These are phyloP conservation scores for Phaeotremella fagi DNA, from an alignment of 768 basidiomycete genomes.

Conservation along the genomic window DNA sequence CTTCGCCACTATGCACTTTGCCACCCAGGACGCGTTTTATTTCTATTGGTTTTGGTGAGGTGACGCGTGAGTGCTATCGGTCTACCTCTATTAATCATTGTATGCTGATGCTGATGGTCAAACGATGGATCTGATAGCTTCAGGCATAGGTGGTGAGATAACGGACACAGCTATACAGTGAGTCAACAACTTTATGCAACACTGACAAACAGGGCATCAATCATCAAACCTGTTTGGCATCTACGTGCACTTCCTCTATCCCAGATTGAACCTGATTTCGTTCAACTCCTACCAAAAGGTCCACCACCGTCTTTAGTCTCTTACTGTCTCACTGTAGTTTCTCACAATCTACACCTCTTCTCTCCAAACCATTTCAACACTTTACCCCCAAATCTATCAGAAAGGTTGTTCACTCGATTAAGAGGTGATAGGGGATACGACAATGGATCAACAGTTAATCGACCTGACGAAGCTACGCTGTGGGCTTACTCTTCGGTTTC, in stretches of 20 bases:
- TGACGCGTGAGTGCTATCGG: too few relatives aligned
- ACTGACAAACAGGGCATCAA: background rate
- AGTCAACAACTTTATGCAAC: background rate
- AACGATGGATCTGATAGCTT: background rate
- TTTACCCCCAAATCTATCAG: constrained; percentile 9
- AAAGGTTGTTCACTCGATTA: constrained; percentile 21
- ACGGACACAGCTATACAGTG: background rate
- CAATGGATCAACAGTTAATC: background rate
- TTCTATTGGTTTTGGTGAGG: too few relatives aligned
- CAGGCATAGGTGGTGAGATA: background rate
- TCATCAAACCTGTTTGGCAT: constrained; percentile 27
- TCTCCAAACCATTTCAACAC: constrained; percentile 12
- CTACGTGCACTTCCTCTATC: constrained; percentile 26
- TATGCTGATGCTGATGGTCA: background rate
- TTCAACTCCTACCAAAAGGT: background rate
- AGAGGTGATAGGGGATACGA: constrained; percentile 27
- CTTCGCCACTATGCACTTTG: too few relatives aligned
- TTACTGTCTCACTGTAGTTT: constrained; percentile 19
- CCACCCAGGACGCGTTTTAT: too few relatives aligned
- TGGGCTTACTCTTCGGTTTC: constrained; percentile 20
- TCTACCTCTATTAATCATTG: too few relatives aligned
- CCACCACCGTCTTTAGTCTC: constrained; percentile 18
- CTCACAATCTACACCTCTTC: constrained; percentile 25
- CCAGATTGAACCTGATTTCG: constrained; percentile 12
- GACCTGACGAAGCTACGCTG: constrained; percentile 32